phyloP scores from a whole-genome alignment of 2,329 filamentous ascomycete genomes.

The Dothideomycetes sp. region DNA sequence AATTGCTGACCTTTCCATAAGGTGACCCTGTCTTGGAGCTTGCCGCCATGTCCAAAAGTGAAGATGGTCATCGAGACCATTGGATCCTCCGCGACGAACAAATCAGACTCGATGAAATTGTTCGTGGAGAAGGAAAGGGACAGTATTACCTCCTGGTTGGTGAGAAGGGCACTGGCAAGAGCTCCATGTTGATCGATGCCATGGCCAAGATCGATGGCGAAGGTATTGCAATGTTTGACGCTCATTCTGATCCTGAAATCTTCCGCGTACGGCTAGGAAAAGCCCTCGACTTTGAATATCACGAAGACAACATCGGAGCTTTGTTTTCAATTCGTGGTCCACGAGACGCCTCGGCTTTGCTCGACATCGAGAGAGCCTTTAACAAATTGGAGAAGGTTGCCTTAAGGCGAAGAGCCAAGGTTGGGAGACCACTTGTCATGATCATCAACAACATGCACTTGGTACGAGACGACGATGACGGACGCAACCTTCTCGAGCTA shows the following conservation, averaged over 20 bases:
- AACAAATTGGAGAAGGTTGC: constrained; percentile 98
- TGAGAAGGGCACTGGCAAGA: constrained; percentile 95
- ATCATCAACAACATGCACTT: constrained; percentile 94
- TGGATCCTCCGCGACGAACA: constrained; percentile 39
- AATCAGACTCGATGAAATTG: constrained; percentile 65
- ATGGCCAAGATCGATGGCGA: constrained; percentile 90
- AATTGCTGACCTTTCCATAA: background rate
- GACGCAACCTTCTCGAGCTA: constrained; percentile 85
- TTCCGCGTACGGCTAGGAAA: constrained; percentile 89
- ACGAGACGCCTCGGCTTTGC: constrained; percentile 77
- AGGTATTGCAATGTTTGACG: constrained; percentile 90
- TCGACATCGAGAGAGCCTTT: constrained; percentile 92
- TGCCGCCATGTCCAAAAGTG: constrained; percentile 44
- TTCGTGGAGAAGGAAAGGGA: constrained; percentile 61
- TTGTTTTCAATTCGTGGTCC: constrained; percentile 93
- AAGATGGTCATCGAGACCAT: constrained; percentile 19
- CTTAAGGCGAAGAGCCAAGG: constrained; percentile 53
- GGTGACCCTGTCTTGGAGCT: constrained; percentile 59
- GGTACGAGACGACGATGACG: constrained; percentile 82
- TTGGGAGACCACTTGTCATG: constrained; percentile 67
- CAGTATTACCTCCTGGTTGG: constrained; percentile 90
- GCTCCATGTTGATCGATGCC: constrained; percentile 88
- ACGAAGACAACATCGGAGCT: constrained; percentile 94
- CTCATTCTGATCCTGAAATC: constrained; percentile 89
- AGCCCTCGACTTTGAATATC: constrained; percentile 89